Percentiles rank a stretch among this genome's conserved stretches.
Evolutionary conservation across 169 alveolate genomes (phyloP).

Genomic region (Plasmodium berghei): DNA sequence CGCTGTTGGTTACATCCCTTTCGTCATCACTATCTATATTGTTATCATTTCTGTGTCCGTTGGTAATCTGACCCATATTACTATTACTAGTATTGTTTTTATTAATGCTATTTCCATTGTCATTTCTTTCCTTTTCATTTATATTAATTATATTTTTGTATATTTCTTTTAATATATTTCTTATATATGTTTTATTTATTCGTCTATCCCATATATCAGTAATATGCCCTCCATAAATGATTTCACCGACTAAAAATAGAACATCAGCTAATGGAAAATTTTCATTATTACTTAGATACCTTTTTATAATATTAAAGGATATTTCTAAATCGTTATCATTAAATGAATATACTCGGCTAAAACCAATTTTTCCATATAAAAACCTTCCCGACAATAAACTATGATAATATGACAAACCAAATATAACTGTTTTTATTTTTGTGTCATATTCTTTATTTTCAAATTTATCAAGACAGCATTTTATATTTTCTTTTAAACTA

Average conservation of each 20-base stretch:
- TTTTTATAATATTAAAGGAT: slow-evolving; percentile 94
- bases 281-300: slow-evolving; percentile 91
- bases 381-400: slow-evolving; percentile 95
- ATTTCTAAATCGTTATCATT: slow-evolving; percentile 97
- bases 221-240: slow-evolving; percentile 98
- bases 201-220: slow-evolving; percentile 98
- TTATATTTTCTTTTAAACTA: slow-evolving; percentile 79
- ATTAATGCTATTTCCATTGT: background rate
- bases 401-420: slow-evolving; percentile 97
- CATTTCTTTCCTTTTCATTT: slow-evolving; percentile 19
- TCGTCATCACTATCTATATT: slow-evolving; percentile 6
- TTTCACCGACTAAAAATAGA: slow-evolving; percentile 96
- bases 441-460: slow-evolving; percentile 90
- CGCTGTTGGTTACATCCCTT: background rate
- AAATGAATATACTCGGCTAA: slow-evolving; percentile 95
- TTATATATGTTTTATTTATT: slow-evolving; percentile 92
- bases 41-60: background rate
- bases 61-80: background rate
- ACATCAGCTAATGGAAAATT: slow-evolving; percentile 96
- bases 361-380: slow-evolving; percentile 97
- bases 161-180: slow-evolving; percentile 51
- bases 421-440: slow-evolving; percentile 94
- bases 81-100: background rate
- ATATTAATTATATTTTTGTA: slow-evolving; percentile 45
- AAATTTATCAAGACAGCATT: slow-evolving; percentile 81